phyloP scores from a whole-genome alignment of 2,329 filamentous ascomycete genomes.

The Talaromyces sp. region DNA sequence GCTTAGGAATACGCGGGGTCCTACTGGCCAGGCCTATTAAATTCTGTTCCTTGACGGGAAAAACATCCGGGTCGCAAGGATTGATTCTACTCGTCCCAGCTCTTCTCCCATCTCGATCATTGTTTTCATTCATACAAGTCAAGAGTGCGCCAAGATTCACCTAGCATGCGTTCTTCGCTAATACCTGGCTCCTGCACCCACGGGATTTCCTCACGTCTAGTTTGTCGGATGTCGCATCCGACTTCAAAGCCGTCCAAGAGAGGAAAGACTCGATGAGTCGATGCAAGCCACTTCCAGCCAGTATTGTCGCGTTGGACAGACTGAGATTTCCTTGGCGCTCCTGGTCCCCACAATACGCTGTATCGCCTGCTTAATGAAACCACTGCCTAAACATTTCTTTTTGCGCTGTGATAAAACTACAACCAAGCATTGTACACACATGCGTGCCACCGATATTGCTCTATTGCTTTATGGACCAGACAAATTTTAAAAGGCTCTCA shows the following conservation, averaged over 20 bases:
- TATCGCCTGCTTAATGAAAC: neutral
- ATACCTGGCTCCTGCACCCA: neutral
- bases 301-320: neutral
- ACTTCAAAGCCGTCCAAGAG: neutral
- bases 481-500: constrained; percentile 1
- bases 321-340: neutral
- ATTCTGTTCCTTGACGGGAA: neutral
- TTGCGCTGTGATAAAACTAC: neutral
- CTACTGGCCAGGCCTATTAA: constrained; percentile 8
- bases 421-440: neutral
- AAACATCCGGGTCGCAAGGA: neutral
- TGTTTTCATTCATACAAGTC: neutral
- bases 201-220: neutral
- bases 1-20: neutral
- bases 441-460: neutral
- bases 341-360: constrained; percentile 9
- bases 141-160: neutral
- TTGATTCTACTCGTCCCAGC: constrained; percentile 1
- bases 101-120: neutral
- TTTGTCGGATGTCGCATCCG: constrained; percentile 14
- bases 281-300: neutral
- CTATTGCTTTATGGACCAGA: constrained; percentile 6
- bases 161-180: neutral
- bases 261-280: constrained; percentile 2
- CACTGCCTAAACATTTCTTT: constrained; percentile 1